phyloP scores from a whole-genome alignment of 1,139 yeast species.

The Yamadazyma kanchanaburiensis region DNA sequence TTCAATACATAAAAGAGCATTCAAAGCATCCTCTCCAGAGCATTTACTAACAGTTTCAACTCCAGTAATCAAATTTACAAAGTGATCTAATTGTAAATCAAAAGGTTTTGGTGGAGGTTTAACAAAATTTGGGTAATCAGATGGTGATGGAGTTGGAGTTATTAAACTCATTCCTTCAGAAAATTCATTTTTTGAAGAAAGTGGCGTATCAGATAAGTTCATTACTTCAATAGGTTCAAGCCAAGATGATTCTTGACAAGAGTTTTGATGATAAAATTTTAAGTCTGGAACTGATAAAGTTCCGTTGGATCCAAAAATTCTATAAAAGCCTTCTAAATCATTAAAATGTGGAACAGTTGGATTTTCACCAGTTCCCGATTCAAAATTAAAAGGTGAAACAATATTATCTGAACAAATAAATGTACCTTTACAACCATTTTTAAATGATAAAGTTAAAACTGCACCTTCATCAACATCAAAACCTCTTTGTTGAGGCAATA shows the following conservation, averaged over 20 bases:
- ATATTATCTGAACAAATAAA: constrained; percentile 42
- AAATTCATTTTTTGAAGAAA: neutral
- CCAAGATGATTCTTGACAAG: constrained; percentile 23
- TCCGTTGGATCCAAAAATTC: constrained; percentile 39
- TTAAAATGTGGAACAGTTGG: constrained; percentile 36
- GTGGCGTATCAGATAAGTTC: constrained; percentile 11
- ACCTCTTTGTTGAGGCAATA: constrained; percentile 29
- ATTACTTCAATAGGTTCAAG: constrained; percentile 27
- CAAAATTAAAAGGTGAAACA: constrained; percentile 40
- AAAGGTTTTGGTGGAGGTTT: constrained; percentile 27
- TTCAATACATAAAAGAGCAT: constrained; percentile 38
- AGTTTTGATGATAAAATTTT: constrained; percentile 19
- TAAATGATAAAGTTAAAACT: constrained; percentile 34
- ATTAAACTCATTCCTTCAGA: constrained; percentile 4
- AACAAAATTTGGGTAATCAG: constrained; percentile 6
- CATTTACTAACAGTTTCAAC: constrained; percentile 30
- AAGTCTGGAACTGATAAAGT: constrained; percentile 42
- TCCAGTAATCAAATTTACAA: constrained; percentile 33
- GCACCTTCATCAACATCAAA: constrained; percentile 43
- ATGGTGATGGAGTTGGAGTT: constrained; percentile 12
- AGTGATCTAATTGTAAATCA: constrained; percentile 31
- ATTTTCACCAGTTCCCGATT: constrained; percentile 42
- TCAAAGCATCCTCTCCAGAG: constrained; percentile 39
- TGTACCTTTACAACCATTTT: constrained; percentile 38
- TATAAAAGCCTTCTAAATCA: constrained; percentile 32